Conservation (phyloP, 31 red algal species). For the Odonthalia washingtoniensis region DNA sequence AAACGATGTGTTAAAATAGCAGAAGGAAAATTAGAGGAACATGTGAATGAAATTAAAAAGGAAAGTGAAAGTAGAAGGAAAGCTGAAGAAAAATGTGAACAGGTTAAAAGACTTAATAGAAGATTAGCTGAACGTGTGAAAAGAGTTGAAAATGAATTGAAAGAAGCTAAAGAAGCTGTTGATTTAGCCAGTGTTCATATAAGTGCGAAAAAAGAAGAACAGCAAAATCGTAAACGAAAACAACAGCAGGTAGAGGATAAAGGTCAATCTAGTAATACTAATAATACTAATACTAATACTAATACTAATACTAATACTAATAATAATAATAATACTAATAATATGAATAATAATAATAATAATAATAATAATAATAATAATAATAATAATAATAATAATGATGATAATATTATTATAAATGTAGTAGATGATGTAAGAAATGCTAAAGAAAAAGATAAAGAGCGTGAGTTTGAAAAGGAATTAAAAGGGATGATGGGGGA, state of each 20-base stretch:
- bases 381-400: too few species aligned
- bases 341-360: too few species aligned
- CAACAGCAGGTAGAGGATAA: too few species aligned
- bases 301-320: too few species aligned
- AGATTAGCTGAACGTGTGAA: background rate
- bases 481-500: slow-evolving; percentile 16
- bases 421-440: too few species aligned
- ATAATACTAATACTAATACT: too few species aligned
- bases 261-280: too few species aligned
- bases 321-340: too few species aligned
- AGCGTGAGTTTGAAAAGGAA: slow-evolving; percentile 38
- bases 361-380: too few species aligned
- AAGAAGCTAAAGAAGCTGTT: slow-evolving; percentile 2
- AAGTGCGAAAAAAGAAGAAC: background rate
- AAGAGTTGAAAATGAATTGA: slow-evolving; percentile 34
- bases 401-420: too few species aligned
- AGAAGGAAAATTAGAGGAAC: slow-evolving; percentile 49
- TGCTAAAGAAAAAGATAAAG: too few species aligned
- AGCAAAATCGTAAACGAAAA: background rate
- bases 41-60: slow-evolving; percentile 39
- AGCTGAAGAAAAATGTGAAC: slow-evolving; percentile 37
- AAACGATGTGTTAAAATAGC: too few species aligned
- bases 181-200: background rate
- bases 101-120: slow-evolving; percentile 43
- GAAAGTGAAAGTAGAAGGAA: slow-evolving; percentile 40